A percentile compares a stretch with the other conserved stretches of the same genome.
phyloP scores from a whole-genome alignment of 2,329 filamentous ascomycete species.

The Pezicula radicicola region DNA sequence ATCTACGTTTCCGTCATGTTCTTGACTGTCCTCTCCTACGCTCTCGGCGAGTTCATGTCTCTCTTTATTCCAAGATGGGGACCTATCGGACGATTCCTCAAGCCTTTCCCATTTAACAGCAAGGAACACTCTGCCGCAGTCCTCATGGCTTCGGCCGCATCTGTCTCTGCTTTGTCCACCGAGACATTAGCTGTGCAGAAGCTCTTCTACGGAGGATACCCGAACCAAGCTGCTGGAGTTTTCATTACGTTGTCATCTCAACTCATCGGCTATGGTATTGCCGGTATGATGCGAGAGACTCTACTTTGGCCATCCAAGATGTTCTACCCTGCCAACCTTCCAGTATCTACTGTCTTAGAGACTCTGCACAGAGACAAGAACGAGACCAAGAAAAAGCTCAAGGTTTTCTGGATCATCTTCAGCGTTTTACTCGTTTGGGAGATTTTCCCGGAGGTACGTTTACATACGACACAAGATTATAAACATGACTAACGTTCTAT shows the following conservation, averaged over 20 bases:
- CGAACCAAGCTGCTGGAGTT: slow-evolving; percentile 61
- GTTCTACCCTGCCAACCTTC: slow-evolving; percentile 58
- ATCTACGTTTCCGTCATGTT: slow-evolving; percentile 40
- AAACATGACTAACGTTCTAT: neutral
- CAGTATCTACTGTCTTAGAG: slow-evolving; percentile 45
- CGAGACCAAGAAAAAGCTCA: slow-evolving; percentile 33
- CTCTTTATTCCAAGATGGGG: slow-evolving; percentile 31
- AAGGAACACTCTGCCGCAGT: slow-evolving; percentile 66
- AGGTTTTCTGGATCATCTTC: slow-evolving; percentile 39
- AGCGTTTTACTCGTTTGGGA: slow-evolving; percentile 41
- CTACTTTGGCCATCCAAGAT: slow-evolving; percentile 56
- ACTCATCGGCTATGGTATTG: slow-evolving; percentile 59
- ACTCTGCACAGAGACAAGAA: slow-evolving; percentile 30
- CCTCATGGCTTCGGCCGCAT: slow-evolving; percentile 48
- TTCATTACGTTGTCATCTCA: slow-evolving; percentile 40
- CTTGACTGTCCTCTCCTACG: slow-evolving; percentile 39
- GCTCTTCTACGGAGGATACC: slow-evolving; percentile 52
- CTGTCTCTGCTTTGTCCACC: slow-evolving; percentile 45
- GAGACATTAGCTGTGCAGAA: slow-evolving; percentile 69
- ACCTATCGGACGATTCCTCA: slow-evolving; percentile 35
- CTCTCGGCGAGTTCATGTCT: slow-evolving; percentile 35
- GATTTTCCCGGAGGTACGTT: slow-evolving; percentile 35
- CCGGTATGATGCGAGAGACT: slow-evolving; percentile 54
- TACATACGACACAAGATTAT: neutral
- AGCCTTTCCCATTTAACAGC: slow-evolving; percentile 63